Conservation (phyloP, 2,329 filamentous ascomycete genomes). For the Calcarisporium arbuscula region DNA sequence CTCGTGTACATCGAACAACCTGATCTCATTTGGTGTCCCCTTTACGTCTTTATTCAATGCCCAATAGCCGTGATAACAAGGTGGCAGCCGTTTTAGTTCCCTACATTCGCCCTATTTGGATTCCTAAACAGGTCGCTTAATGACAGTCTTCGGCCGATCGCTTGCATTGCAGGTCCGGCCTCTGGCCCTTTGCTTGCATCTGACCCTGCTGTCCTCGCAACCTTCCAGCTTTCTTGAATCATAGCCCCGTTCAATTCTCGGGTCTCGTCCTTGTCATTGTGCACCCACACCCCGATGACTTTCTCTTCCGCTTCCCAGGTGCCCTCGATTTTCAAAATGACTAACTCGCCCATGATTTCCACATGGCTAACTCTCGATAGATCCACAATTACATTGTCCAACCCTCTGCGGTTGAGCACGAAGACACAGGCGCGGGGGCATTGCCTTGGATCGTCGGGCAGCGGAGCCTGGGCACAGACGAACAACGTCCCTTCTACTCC, state of each 20-base stretch:
- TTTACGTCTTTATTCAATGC: constrained; percentile 8
- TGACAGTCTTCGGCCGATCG: constrained; percentile 36
- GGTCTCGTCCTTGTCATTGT: constrained; percentile 41
- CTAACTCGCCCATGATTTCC: constrained; percentile 52
- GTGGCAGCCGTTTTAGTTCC: constrained; percentile 10
- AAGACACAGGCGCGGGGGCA: constrained; percentile 53
- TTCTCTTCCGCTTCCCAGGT: constrained; percentile 28
- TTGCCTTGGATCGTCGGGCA: constrained; percentile 26
- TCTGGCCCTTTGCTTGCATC: constrained; percentile 24
- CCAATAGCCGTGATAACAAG: constrained; percentile 6
- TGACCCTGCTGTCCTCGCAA: constrained; percentile 23
- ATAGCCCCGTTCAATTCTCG: constrained; percentile 32
- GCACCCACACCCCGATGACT: constrained; percentile 50
- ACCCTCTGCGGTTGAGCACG: constrained; percentile 64
- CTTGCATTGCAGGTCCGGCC: constrained; percentile 36
- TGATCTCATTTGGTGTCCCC: too few species aligned
- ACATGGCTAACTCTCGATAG: constrained; percentile 56
- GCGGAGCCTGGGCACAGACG: constrained; percentile 60
- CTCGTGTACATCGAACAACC: too few species aligned
- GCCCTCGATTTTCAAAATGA: constrained; percentile 40
- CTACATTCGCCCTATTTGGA: constrained; percentile 16
- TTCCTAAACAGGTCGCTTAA: constrained; percentile 39
- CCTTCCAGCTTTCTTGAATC: constrained; percentile 38
- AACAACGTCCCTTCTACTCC: constrained; percentile 86
- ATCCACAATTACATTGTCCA: constrained; percentile 65